These are phyloP conservation scores for Colletotrichum sp. DNA, from an alignment of 2,329 filamentous ascomycete species.

Conservation along the genomic window DNA sequence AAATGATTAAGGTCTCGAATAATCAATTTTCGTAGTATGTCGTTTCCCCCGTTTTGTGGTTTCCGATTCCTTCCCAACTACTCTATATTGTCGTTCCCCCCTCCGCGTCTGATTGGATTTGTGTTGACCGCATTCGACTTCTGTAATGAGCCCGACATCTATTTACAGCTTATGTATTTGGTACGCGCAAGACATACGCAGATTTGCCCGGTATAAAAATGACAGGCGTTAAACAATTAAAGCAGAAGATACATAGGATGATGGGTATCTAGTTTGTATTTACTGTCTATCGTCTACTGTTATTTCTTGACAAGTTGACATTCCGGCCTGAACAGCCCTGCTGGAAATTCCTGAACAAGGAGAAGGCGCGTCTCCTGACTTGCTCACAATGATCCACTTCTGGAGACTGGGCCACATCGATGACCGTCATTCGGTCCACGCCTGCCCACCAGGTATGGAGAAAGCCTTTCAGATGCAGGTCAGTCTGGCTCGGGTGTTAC, in stretches of 20 bases:
- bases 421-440: background rate
- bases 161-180: background rate
- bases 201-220: too few relatives aligned
- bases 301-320: background rate
- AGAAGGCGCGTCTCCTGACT: background rate
- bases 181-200: too few relatives aligned
- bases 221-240: too few relatives aligned
- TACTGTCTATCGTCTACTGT: background rate
- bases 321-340: background rate
- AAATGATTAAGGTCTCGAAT: background rate
- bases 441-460: background rate
- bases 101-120: too few relatives aligned
- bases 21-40: background rate
- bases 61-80: too few relatives aligned
- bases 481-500: background rate
- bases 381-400: background rate
- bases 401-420: background rate
- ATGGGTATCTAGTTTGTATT: background rate
- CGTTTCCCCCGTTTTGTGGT: too few relatives aligned
- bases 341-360: background rate
- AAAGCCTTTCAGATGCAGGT: background rate
- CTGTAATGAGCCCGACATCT: too few relatives aligned
- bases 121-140: too few relatives aligned
- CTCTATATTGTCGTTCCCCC: too few relatives aligned
- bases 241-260: background rate